Conservation (phyloP, 2,329 filamentous ascomycete species). For the Ophiognomonia clavigignenti-juglandacearum region DNA sequence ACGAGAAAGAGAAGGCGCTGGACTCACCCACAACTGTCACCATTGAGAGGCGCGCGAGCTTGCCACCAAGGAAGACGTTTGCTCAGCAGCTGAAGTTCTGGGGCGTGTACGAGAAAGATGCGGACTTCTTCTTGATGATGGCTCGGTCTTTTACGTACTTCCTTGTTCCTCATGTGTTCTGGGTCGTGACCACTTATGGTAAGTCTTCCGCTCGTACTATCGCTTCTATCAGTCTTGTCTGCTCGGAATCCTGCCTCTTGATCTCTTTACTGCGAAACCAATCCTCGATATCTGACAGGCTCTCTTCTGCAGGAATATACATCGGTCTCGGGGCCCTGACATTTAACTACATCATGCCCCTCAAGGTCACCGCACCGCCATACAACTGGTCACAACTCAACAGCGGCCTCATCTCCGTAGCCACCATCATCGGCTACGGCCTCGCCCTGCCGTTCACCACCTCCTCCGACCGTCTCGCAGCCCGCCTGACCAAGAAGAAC, state of each 20-base stretch:
- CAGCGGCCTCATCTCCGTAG: constrained; percentile 41
- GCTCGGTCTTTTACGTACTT: constrained; percentile 42
- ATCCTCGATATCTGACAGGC: background rate
- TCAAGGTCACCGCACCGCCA: constrained; percentile 38
- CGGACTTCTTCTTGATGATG: constrained; percentile 40
- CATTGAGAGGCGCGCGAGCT: background rate
- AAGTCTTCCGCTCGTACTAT: constrained; percentile 18
- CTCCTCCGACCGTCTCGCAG: constrained; percentile 36
- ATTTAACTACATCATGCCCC: constrained; percentile 45
- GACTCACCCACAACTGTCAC: background rate
- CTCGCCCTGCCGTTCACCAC: constrained; percentile 40
- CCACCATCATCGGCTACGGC: constrained; percentile 28
- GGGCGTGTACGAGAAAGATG: constrained; percentile 35
- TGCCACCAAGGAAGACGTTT: constrained; percentile 36
- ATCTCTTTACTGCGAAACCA: too few species aligned
- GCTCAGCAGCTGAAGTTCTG: constrained; percentile 37
- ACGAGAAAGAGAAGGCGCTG: constrained; percentile 12
- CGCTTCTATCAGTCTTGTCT: too few species aligned
- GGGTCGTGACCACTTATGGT: constrained; percentile 42
- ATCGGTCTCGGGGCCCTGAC: constrained; percentile 44
- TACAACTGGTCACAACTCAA: constrained; percentile 41
- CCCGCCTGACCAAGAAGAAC: constrained; percentile 37
- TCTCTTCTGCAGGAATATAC: constrained; percentile 31
- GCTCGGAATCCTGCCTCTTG: too few species aligned
- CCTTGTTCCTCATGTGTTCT: constrained; percentile 42